Conservation (phyloP, 805 yeast species). For the Kodamaea nitidulidarum region DNA sequence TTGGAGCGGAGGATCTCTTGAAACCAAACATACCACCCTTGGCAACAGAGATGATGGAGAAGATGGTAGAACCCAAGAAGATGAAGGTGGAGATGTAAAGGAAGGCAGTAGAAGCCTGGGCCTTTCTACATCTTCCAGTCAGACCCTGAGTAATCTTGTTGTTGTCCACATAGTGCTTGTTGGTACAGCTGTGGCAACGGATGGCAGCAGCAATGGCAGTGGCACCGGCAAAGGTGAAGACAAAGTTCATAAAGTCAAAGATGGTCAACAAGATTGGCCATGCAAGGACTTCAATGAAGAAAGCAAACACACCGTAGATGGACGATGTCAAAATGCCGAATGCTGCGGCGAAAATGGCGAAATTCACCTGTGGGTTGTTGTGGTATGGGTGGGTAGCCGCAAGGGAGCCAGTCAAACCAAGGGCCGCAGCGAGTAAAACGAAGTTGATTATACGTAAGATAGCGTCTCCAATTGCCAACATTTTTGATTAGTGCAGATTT, state of each 20-base stretch:
- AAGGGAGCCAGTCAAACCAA: conserved; percentile 89
- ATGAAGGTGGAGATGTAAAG: conserved; percentile 78
- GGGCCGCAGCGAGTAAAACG: conserved; percentile 66
- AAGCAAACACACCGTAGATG: conserved; percentile 74
- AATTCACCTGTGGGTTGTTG: conserved; percentile 78
- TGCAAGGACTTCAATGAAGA: conserved; percentile 72
- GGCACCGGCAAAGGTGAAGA: conserved; percentile 93
- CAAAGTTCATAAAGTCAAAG: conserved; percentile 82
- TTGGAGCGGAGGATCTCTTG: conserved; percentile 43
- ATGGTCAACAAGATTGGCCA: conserved; percentile 77
- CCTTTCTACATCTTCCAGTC: conserved; percentile 86
- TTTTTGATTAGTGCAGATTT: conserved; percentile 16
- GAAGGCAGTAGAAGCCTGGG: conserved; percentile 82
- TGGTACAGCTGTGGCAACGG: conserved; percentile 80
- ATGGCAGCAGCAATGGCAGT: conserved; percentile 90
- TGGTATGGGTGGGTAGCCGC: conserved; percentile 56
- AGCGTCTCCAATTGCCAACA: conserved; percentile 72
- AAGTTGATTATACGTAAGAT: conserved; percentile 73
- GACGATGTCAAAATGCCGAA: conserved; percentile 80
- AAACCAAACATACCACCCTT: conserved; percentile 45
- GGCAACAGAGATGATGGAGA: conserved; percentile 55
- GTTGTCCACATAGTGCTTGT: conserved; percentile 55
- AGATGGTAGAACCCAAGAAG: conserved; percentile 61
- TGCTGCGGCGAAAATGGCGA: conserved; percentile 80
- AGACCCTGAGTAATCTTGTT: conserved; percentile 77